These are phyloP conservation scores for Wickerhamiella vanderwaltii DNA, from an alignment of 805 yeast genomes.

Conservation along the genomic window DNA sequence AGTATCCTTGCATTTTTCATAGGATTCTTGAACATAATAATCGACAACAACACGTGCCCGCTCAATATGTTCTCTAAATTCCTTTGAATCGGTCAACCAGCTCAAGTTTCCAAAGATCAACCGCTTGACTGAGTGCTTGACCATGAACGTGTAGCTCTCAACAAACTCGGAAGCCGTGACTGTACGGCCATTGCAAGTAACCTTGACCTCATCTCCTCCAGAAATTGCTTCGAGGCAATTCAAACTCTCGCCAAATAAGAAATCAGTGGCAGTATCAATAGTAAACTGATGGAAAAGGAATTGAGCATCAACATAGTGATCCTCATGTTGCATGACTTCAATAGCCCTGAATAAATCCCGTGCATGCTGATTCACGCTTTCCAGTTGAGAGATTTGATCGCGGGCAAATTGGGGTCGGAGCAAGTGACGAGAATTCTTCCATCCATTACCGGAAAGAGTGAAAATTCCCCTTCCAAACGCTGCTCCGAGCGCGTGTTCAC, in stretches of 20 bases:
- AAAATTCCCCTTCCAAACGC: conserved; percentile 28
- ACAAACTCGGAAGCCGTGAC: conserved; percentile 21
- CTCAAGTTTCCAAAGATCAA: conserved; percentile 17
- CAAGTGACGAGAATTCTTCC: conserved; percentile 28
- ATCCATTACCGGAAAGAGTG: conserved; percentile 26
- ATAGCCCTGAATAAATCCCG: conserved; percentile 12
- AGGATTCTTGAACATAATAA: conserved; percentile 21
- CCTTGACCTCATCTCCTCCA: conserved; percentile 4
- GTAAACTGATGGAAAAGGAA: conserved; percentile 20
- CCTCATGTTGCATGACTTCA: conserved; percentile 17
- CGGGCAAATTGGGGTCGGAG: conserved; percentile 28
- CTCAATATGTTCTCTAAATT: conserved; percentile 28
- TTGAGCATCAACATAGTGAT: conserved; percentile 23
- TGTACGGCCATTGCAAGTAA: conserved; percentile 7
- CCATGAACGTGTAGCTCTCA: conserved; percentile 19
- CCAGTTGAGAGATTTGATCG: conserved; percentile 25
- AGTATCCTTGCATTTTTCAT: conserved; percentile 20
- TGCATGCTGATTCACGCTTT: conserved; percentile 17
- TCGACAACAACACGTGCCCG: conserved; percentile 27
- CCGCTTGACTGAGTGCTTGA: conserved; percentile 18
- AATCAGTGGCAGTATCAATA: conserved; percentile 25
- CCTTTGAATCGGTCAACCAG: conserved; percentile 18
- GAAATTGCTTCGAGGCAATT: conserved; percentile 15
- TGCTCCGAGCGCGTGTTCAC: conserved; percentile 22
- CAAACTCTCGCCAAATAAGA: conserved; percentile 24